phyloP scores from a whole-genome alignment of 352 stramenopile species.

The Elongisporangium anandrum region DNA sequence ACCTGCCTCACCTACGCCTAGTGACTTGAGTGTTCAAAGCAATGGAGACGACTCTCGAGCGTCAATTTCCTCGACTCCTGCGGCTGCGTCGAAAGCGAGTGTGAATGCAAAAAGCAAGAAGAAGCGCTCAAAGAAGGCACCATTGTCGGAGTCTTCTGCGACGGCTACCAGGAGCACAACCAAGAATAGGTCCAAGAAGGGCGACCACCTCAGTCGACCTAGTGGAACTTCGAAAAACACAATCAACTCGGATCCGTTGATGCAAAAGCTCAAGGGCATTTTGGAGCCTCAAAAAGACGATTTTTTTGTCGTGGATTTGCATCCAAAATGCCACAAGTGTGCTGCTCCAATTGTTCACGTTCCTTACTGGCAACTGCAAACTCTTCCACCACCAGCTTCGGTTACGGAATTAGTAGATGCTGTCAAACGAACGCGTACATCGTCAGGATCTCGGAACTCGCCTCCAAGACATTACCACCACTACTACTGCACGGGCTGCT shows the following conservation, averaged over 20 bases:
- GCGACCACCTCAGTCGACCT: slow-evolving; percentile 27
- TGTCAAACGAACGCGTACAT: slow-evolving; percentile 69
- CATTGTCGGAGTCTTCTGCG: slow-evolving; percentile 42
- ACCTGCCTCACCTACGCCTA: neutral
- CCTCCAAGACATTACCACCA: slow-evolving; percentile 81
- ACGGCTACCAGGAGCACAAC: slow-evolving; percentile 61
- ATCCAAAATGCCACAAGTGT: slow-evolving; percentile 89
- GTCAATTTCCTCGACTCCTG: neutral
- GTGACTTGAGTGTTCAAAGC: neutral
- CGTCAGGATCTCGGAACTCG: slow-evolving; percentile 58
- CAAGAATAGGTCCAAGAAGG: slow-evolving; percentile 69
- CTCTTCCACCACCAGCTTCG: slow-evolving; percentile 39
- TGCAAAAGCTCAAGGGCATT: slow-evolving; percentile 97
- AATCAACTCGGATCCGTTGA: slow-evolving; percentile 92
- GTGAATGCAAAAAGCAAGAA: slow-evolving; percentile 58
- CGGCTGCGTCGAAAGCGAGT: slow-evolving; percentile 18
- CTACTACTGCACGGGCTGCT: slow-evolving; percentile 70
- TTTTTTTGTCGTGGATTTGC: slow-evolving; percentile 97
- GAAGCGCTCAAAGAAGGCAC: slow-evolving; percentile 40
- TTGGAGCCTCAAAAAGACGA: slow-evolving; percentile 99
- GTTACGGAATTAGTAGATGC: slow-evolving; percentile 79
- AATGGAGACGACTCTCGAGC: neutral
- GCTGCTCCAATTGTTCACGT: slow-evolving; percentile 76
- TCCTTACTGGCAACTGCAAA: slow-evolving; percentile 84
- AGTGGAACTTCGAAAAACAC: slow-evolving; percentile 62